Evolutionary conservation across 305 asterid species (phyloP).

Genomic region (Solanum hybrid): DNA sequence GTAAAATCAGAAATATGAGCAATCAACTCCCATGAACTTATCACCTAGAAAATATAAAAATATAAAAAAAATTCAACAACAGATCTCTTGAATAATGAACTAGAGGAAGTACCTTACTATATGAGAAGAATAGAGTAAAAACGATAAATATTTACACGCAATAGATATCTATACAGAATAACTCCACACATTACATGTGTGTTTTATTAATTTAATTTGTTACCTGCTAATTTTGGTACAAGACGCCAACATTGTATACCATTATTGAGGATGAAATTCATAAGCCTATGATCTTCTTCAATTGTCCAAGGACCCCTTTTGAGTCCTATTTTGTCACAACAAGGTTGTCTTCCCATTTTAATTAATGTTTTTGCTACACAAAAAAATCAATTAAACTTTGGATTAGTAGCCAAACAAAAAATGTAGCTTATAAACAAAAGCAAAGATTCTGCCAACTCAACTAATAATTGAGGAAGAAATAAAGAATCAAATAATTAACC

Average conservation of each 20-base stretch:
- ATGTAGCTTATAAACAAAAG: slow-evolving; percentile 25
- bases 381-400: neutral
- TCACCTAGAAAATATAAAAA: neutral
- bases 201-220: neutral
- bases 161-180: neutral
- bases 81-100: neutral
- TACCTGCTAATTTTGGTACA: slow-evolving; percentile 81
- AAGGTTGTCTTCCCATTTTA: slow-evolving; percentile 79
- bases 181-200: neutral
- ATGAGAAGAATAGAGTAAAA: neutral
- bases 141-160: neutral
- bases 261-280: slow-evolving; percentile 70
- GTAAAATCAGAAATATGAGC: neutral
- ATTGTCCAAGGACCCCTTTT: slow-evolving; percentile 82
- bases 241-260: slow-evolving; percentile 84
- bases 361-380: neutral
- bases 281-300: slow-evolving; percentile 76
- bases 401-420: slow-evolving; percentile 3
- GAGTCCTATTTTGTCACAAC: slow-evolving; percentile 66
- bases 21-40: neutral
- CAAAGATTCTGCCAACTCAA: slow-evolving; percentile 72
- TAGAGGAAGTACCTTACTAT: neutral
- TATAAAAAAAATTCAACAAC: no score
- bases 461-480: slow-evolving; percentile 30
- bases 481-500: slow-evolving; percentile 10